Evolutionary conservation across 176 grass and related monocot species (phyloP).

Genomic region (Leersia perrieri): DNA sequence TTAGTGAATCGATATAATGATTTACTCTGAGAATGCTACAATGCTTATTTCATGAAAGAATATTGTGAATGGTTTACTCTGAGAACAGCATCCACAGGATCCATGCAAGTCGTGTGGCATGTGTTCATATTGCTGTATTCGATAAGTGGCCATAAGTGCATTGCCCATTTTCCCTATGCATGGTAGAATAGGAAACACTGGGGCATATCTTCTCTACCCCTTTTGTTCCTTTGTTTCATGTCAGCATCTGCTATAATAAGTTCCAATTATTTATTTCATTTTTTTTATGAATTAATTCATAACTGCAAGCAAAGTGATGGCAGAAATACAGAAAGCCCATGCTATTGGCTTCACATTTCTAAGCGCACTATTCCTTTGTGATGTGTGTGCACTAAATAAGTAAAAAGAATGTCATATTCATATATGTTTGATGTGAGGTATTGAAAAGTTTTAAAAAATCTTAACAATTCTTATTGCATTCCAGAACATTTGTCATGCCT

Average conservation of each 20-base stretch:
- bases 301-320: not conserved
- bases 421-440: not conserved
- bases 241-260: not conserved
- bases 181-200: not conserved
- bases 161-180: not conserved
- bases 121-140: not conserved
- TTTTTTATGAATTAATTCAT: not conserved
- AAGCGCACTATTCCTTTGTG: not conserved
- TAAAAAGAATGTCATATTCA: not conserved
- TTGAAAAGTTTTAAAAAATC: not conserved
- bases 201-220: not conserved
- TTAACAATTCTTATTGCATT: not conserved
- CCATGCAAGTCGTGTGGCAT: not conserved
- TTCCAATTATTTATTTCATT: not conserved
- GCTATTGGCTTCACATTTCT: not conserved
- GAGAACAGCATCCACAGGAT: not conserved
- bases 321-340: not conserved
- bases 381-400: not conserved
- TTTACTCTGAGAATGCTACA: not conserved
- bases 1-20: not conserved
- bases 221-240: not conserved
- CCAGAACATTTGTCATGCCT: conserved; percentile 75
- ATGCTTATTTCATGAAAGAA: not conserved
- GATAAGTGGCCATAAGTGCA: not conserved
- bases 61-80: not conserved